Percentiles rank a stretch among this genome's conserved stretches.
These are phyloP conservation scores for Delitschia confertaspora DNA, from an alignment of 495 filamentous ascomycete genomes.

Conservation along the genomic window DNA sequence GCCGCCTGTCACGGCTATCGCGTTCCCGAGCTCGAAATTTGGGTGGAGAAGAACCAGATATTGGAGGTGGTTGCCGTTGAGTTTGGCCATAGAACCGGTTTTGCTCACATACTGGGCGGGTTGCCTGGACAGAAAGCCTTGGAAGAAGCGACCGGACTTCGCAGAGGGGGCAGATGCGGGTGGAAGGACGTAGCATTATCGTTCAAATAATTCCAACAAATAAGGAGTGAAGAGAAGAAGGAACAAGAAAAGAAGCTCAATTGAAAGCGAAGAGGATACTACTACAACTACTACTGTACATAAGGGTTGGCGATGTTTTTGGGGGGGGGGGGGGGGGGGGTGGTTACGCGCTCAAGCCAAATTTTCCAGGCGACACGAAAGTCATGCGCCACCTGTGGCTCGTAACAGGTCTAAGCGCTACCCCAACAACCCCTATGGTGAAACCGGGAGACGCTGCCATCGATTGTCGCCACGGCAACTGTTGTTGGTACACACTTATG, in stretches of 20 bases:
- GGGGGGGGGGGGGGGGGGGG: too few relatives aligned
- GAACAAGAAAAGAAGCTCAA: not conserved
- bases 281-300: not conserved
- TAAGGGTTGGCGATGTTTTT: too few relatives aligned
- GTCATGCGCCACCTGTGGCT: too few relatives aligned
- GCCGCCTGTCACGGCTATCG: conserved; percentile 35
- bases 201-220: not conserved
- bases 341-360: too few relatives aligned
- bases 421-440: too few relatives aligned
- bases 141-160: conserved; percentile 25
- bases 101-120: conserved; percentile 21
- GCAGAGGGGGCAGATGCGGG: conserved; percentile 33
- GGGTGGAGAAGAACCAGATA: not conserved
- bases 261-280: not conserved
- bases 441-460: too few relatives aligned
- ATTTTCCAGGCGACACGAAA: too few relatives aligned
- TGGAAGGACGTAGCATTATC: conserved; percentile 22
- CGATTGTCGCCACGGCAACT: too few relatives aligned
- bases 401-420: too few relatives aligned
- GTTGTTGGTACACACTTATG: too few relatives aligned
- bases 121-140: not conserved
- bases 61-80: conserved; percentile 12
- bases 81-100: conserved; percentile 24
- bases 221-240: not conserved
- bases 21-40: not conserved